Conservation (phyloP, 148 eudicot genomes). For the Simmondsia chinensis region DNA sequence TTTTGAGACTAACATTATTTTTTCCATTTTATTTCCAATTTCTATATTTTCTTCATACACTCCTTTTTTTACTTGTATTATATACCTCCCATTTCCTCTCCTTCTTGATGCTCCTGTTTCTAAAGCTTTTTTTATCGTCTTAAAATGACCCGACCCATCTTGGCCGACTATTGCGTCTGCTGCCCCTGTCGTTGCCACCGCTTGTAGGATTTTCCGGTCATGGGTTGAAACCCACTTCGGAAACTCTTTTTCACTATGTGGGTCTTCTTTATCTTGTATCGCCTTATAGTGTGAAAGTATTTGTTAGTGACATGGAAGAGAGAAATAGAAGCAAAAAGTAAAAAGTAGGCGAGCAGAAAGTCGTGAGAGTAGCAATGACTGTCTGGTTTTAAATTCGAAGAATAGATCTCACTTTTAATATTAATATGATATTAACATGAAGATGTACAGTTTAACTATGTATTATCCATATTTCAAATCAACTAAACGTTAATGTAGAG, state of each 20-base stretch:
- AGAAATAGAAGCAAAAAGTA: no score
- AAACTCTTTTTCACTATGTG: slow-evolving; percentile 9
- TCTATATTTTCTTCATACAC: slow-evolving; percentile 74
- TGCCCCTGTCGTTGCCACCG: slow-evolving; percentile 38
- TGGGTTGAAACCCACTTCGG: slow-evolving; percentile 73
- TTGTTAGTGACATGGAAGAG: no score
- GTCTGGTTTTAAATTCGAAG: no score
- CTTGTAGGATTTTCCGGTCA: slow-evolving; percentile 41
- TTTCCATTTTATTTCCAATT: slow-evolving; percentile 77
- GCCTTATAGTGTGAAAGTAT: slow-evolving; percentile 53
- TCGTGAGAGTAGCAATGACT: no score
- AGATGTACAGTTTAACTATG: no score
- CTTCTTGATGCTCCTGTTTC: slow-evolving; percentile 55
- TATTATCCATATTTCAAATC: no score
- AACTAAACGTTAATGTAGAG: no score
- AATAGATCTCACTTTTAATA: no score
- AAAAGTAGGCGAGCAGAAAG: no score
- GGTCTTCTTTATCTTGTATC: slow-evolving; percentile 10
- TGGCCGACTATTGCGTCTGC: slow-evolving; percentile 56
- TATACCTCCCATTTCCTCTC: slow-evolving; percentile 38
- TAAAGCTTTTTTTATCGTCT: slow-evolving; percentile 55
- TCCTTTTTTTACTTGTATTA: slow-evolving; percentile 74
- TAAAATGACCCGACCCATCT: slow-evolving; percentile 54
- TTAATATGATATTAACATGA: no score
- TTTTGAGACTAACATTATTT: slow-evolving; percentile 67